These are phyloP conservation scores for Emmonsiellopsis sp. DNA, from an alignment of 2,329 filamentous ascomycete species.

Conservation along the genomic window DNA sequence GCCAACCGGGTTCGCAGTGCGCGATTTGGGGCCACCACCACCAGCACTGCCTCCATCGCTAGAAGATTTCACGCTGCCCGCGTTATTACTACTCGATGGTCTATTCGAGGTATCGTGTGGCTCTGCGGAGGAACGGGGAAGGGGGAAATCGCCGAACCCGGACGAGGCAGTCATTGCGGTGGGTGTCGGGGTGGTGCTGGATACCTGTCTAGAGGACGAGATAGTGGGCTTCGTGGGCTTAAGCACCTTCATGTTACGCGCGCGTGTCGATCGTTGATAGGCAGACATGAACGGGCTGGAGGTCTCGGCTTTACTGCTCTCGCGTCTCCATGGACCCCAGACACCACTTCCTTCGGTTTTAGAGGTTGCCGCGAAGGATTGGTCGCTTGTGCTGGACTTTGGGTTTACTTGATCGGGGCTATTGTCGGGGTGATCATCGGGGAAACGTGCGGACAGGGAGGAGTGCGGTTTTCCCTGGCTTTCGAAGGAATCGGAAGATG, in stretches of 20 bases:
- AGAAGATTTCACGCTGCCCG: conserved; percentile 8
- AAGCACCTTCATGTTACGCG: conserved; percentile 76
- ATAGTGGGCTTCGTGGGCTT: conserved; percentile 57
- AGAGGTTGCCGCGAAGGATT: conserved; percentile 16
- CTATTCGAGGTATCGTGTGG: not conserved
- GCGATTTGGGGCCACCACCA: conserved; percentile 36
- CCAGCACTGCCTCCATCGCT: conserved; percentile 1
- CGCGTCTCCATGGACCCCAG: conserved; percentile 62
- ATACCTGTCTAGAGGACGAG: conserved; percentile 13
- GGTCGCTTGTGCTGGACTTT: conserved; percentile 22
- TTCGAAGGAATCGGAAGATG: conserved; percentile 17
- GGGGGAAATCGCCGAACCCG: not conserved
- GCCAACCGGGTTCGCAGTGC: conserved; percentile 57
- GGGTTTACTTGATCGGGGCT: conserved; percentile 9
- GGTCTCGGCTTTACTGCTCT: conserved; percentile 16
- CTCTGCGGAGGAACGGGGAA: not conserved
- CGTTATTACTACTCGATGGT: not conserved
- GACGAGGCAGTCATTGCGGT: conserved; percentile 9
- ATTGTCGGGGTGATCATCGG: conserved; percentile 6
- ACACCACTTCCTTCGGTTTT: conserved; percentile 43
- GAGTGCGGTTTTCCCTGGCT: conserved; percentile 14
- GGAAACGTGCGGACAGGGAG: conserved; percentile 9
- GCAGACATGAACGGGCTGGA: conserved; percentile 40
- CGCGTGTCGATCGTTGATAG: conserved; percentile 58
- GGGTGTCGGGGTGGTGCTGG: conserved; percentile 14